These are phyloP conservation scores for Termitomyces sp. DNA, from an alignment of 768 basidiomycete species.

Conservation along the genomic window DNA sequence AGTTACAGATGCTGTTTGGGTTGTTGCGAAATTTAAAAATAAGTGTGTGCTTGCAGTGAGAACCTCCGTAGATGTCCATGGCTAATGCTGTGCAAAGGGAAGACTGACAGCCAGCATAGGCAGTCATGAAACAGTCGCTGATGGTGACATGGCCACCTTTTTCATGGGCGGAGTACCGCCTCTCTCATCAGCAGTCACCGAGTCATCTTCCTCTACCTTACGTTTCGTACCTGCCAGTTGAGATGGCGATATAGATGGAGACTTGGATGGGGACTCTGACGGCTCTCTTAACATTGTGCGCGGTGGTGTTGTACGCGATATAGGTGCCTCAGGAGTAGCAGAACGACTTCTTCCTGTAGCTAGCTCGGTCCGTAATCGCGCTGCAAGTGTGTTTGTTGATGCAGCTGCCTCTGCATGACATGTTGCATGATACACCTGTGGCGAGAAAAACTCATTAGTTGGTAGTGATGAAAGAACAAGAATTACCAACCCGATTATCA, in stretches of 20 bases:
- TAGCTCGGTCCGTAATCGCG: constrained; percentile 62
- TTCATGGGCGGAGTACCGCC: constrained; percentile 63
- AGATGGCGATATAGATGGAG: constrained; percentile 45
- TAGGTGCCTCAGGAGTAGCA: constrained; percentile 64
- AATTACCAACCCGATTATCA: constrained; percentile 71
- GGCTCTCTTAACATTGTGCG: constrained; percentile 26
- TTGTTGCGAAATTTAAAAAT: constrained; percentile 13
- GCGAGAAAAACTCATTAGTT: constrained; percentile 2
- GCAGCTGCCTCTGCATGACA: constrained; percentile 81
- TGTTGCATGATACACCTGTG: constrained; percentile 89
- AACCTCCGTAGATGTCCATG: constrained; percentile 13
- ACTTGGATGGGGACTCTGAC: constrained; percentile 28
- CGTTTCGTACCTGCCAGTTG: constrained; percentile 64
- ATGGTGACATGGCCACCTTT: constrained; percentile 51
- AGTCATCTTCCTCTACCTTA: constrained; percentile 62
- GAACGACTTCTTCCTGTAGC: constrained; percentile 67
- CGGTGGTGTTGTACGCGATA: constrained; percentile 36
- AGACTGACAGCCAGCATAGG: background rate
- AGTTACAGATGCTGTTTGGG: constrained; percentile 23
- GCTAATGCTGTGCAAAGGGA: background rate
- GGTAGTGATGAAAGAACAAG: background rate
- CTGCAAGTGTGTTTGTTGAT: constrained; percentile 63
- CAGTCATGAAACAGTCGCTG: constrained; percentile 14
- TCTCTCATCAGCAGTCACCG: constrained; percentile 32
- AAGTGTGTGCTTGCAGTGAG: constrained; percentile 11